A percentile compares a stretch with the other conserved stretches of the same genome.
Evolutionary conservation across 495 filamentous ascomycete genomes (phyloP).

Genomic region (Neurospora discreta): DNA sequence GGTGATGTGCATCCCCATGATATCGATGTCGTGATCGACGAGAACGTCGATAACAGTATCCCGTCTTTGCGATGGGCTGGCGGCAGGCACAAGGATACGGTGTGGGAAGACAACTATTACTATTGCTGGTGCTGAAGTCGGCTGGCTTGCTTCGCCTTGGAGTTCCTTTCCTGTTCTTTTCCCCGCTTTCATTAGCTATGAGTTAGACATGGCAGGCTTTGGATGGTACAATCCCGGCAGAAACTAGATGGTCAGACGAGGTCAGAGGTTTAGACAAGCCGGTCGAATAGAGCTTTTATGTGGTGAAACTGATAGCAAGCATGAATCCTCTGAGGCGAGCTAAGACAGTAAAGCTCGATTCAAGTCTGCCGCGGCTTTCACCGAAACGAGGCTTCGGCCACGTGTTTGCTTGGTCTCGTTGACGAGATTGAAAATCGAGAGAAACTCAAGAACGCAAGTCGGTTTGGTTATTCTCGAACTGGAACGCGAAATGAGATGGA

Average conservation of each 20-base stretch:
- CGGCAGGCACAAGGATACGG: constrained; percentile 35
- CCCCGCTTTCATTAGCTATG: background rate
- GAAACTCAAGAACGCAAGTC: background rate
- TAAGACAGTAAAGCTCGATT: background rate
- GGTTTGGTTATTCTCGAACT: background rate
- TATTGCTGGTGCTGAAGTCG: constrained; percentile 67
- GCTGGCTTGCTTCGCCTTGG: background rate
- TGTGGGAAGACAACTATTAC: constrained; percentile 81
- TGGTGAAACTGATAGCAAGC: background rate
- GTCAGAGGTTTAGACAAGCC: background rate
- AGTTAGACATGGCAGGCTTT: background rate
- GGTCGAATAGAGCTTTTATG: background rate
- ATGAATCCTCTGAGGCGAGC: background rate
- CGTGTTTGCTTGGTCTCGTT: background rate
- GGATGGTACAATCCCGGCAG: background rate
- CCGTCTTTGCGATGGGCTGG: constrained; percentile 38
- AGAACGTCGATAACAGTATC: constrained; percentile 31
- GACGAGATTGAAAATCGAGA: background rate
- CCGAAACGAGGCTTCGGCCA: background rate
- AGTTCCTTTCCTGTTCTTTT: background rate
- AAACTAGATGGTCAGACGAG: background rate
- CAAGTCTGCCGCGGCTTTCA: background rate
- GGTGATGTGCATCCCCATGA: constrained; percentile 28
- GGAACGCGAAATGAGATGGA: background rate
- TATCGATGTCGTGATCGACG: constrained; percentile 27